Evolutionary conservation across 2,329 filamentous ascomycete species (phyloP).

Genomic region (Calonectria fujianensis): DNA sequence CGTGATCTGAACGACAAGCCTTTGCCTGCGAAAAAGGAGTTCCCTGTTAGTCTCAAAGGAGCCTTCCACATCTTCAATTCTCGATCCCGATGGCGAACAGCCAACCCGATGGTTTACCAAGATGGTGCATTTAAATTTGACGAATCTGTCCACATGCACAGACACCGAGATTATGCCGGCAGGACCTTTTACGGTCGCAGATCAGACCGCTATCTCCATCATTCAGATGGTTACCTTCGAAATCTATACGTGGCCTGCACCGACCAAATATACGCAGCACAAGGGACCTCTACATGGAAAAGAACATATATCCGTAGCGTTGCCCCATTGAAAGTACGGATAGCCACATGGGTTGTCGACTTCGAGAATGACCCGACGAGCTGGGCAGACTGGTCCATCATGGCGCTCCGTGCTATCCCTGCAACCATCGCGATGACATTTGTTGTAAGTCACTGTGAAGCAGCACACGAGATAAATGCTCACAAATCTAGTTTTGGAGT

Average conservation of each 20-base stretch:
- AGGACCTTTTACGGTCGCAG: slow-evolving; percentile 48
- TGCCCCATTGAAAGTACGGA: slow-evolving; percentile 51
- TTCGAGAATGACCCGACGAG: slow-evolving; percentile 53
- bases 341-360: slow-evolving; percentile 55
- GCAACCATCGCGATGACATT: slow-evolving; percentile 53
- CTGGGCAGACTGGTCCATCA: slow-evolving; percentile 54
- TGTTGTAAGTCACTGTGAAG: slow-evolving; percentile 42
- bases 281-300: slow-evolving; percentile 54
- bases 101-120: slow-evolving; percentile 52
- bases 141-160: slow-evolving; percentile 41
- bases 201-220: slow-evolving; percentile 54
- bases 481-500: slow-evolving; percentile 50
- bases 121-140: slow-evolving; percentile 49
- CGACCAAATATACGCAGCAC: slow-evolving; percentile 52
- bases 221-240: slow-evolving; percentile 52
- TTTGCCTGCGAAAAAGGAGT: slow-evolving; percentile 46
- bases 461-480: background rate
- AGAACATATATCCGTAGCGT: slow-evolving; percentile 54
- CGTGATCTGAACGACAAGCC: background rate
- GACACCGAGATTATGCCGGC: slow-evolving; percentile 53
- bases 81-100: slow-evolving; percentile 47
- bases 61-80: slow-evolving; percentile 50
- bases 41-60: slow-evolving; percentile 52
- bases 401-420: slow-evolving; percentile 50
- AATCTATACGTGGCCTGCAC: slow-evolving; percentile 54